Base-by-base conservation (phyloP, 768 basidiomycete species). In the Rhizopogon rudus region DNA sequence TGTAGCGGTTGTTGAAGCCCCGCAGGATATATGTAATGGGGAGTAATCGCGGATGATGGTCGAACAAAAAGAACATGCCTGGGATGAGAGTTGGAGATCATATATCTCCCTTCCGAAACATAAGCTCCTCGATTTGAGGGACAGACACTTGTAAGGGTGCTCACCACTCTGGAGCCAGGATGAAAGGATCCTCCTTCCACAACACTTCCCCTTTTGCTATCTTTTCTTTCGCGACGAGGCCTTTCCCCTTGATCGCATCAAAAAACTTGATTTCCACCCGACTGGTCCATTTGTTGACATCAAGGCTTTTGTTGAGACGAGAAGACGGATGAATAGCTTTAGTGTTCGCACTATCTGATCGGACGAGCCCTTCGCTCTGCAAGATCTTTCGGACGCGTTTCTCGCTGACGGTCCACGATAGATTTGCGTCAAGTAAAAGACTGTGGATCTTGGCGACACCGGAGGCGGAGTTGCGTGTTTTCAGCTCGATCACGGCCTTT, bases 101-200 rank as follows among this genome's bases (percentile, higher is more conserved):
- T 84, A 88, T 40, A 93, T 78, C n/a, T 86, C 83, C 86, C 91
- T 93, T 64, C 42, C 52, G 48, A 58, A 7, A 3, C 40, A 44
- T 25, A 41, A 54, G 29, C 20, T 44, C 58, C 40, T 17, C 7
- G 14, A 13, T 13, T 7, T 50, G 5, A 58, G 13, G 1, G 14
- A 29, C 6, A 9, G 22, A 13, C 25, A n/a, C n/a, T n/a, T n/a
- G 35, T 48, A 16, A 3, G n/a, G 14, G 29, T 17, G 63, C 75
- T 57, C 66, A 89, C 87, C 86, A 89, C 71, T 89, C 87, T n/a
- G 89, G 84, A n/a, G 88, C 86, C 20, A 91, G 70, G 44, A 87
- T 69, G 64, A 86, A 91, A 1, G 89, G 90, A 63, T 91, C 88
- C 64, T 95, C 92, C 56, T 83, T 86, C 91, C 93, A 94, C 16